Conservation (phyloP, 305 asterid species). For the Solanum hybrid region DNA sequence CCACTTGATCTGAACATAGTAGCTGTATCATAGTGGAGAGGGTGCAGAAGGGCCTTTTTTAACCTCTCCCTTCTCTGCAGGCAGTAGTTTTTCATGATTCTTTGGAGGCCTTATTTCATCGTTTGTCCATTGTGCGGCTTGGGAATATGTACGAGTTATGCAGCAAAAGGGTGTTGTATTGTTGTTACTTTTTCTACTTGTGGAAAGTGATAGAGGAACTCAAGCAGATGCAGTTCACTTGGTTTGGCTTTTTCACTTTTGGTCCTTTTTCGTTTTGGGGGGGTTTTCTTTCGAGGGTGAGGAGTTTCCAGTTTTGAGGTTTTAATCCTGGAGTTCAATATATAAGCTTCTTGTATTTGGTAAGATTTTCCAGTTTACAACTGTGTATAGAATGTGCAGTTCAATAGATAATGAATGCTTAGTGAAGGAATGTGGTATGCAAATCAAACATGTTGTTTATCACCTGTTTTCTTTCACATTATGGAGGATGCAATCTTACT, state of each 20-base stretch:
- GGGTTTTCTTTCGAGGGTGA: background rate
- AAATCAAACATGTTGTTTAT: background rate
- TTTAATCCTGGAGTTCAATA: background rate
- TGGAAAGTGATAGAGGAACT: background rate
- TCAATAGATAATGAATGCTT: background rate
- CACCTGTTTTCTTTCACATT: background rate
- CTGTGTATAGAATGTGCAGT: background rate
- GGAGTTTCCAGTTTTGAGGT: constrained; percentile 5
- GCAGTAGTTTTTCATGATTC: background rate
- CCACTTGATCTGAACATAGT: constrained; percentile 19
- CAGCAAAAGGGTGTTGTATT: constrained; percentile 25
- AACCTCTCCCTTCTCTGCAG: constrained; percentile 33
- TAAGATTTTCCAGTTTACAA: background rate
- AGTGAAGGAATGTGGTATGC: background rate
- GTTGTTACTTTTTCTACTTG: constrained; percentile 20
- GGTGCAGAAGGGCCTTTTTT: constrained; percentile 46
- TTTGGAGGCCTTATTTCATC: constrained; percentile 28
- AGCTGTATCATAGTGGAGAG: constrained; percentile 42
- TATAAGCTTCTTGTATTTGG: background rate
- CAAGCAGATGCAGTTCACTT: background rate
- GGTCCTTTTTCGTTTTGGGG: background rate
- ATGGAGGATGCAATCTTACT: background rate
- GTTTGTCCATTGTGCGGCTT: constrained; percentile 26
- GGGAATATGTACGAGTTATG: constrained; percentile 26
- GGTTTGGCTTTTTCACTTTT: background rate